Conservation (phyloP, 163 green algal species). For the Smithsoniella earleae region DNA sequence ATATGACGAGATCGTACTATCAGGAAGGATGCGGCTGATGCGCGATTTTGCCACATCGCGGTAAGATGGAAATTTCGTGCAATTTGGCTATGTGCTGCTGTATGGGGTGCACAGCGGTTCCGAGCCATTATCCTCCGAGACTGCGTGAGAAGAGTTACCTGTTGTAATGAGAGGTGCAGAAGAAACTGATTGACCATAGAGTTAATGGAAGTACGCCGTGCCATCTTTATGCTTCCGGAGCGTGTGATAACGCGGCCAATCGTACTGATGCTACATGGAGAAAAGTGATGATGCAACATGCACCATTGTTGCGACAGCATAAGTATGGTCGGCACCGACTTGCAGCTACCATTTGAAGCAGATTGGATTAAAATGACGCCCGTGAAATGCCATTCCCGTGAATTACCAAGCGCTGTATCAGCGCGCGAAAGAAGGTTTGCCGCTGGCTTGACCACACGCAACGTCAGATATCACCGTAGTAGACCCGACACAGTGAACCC, state of each 20-base stretch:
- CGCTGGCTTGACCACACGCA: background rate
- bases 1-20: too few relatives aligned
- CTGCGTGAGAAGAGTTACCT: too few relatives aligned
- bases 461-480: background rate
- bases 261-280: too few relatives aligned
- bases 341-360: background rate
- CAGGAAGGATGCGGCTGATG: too few relatives aligned
- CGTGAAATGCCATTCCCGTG: constrained; percentile 1
- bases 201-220: background rate
- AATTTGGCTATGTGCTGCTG: too few relatives aligned
- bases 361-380: background rate
- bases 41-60: too few relatives aligned
- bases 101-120: too few relatives aligned
- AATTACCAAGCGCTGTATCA: constrained; percentile 4
- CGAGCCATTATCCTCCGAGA: too few relatives aligned
- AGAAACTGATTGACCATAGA: background rate
- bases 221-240: background rate
- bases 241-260: too few relatives aligned
- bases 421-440: background rate
- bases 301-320: background rate
- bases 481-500: constrained; percentile 11
- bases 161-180: too few relatives aligned
- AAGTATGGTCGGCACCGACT: background rate
- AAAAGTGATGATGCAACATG: too few relatives aligned
- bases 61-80: too few relatives aligned